These are phyloP conservation scores for Phlegmacium glaucopus DNA, from an alignment of 768 basidiomycete species.

Conservation along the genomic window DNA sequence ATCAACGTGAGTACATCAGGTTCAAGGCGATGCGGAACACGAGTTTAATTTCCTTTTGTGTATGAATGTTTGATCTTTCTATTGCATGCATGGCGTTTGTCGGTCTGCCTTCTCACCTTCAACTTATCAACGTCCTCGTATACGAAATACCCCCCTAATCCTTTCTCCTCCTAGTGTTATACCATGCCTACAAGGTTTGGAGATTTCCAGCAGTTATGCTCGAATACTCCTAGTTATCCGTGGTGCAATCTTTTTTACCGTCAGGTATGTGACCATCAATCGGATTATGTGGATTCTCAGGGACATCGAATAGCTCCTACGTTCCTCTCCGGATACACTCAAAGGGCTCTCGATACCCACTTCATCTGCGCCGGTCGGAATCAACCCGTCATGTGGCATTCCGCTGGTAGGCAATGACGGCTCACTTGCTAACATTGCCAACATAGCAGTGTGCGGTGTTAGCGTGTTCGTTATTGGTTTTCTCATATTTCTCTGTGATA, in stretches of 20 bases:
- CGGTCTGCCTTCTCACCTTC: not conserved
- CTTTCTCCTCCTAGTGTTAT: not conserved
- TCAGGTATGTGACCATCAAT: conserved; percentile 46
- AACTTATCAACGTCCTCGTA: not conserved
- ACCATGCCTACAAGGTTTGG: conserved; percentile 56
- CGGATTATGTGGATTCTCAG: not conserved
- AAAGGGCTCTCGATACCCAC: conserved; percentile 42
- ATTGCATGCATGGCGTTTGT: conserved; percentile 8
- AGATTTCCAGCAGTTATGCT: conserved; percentile 68
- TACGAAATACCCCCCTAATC: not conserved
- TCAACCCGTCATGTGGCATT: conserved; percentile 82
- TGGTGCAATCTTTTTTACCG: conserved; percentile 96
- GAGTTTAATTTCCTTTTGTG: conserved; percentile 9
- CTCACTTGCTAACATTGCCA: conserved; percentile 80
- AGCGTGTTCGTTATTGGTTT: conserved; percentile 57
- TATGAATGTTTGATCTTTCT: conserved; percentile 18
- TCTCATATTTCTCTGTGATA: conserved; percentile 55
- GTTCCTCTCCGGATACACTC: conserved; percentile 24
- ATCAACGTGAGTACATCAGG: not conserved
- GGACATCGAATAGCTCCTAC: conserved; percentile 32
- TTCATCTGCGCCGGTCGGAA: conserved; percentile 68
- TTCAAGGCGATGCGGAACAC: not conserved
- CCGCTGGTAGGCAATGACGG: conserved; percentile 52
- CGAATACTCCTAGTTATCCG: conserved; percentile 71
- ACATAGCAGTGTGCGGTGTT: conserved; percentile 78